These are phyloP conservation scores for Cairneyella variabilis DNA, from an alignment of 495 filamentous ascomycete species.

Conservation along the genomic window DNA sequence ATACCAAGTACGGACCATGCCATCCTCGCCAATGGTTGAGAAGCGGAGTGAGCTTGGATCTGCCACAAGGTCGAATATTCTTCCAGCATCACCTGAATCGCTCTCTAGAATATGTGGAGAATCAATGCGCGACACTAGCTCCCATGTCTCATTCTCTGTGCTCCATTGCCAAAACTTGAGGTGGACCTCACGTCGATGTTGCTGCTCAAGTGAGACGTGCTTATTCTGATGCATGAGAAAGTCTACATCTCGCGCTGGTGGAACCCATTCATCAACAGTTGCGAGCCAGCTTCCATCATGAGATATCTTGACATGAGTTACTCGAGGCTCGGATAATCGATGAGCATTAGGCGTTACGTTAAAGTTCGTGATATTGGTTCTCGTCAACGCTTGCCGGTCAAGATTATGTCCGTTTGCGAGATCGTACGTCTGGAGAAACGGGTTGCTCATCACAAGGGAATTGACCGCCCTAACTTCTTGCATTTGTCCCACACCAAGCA, in stretches of 20 bases:
- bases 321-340: slow-evolving; percentile 66
- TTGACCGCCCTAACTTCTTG: slow-evolving; percentile 31
- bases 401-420: slow-evolving; percentile 66
- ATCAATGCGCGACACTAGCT: slow-evolving; percentile 77
- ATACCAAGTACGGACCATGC: slow-evolving; percentile 71
- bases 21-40: slow-evolving; percentile 79
- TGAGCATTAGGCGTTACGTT: slow-evolving; percentile 67
- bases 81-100: slow-evolving; percentile 37
- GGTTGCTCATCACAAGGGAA: slow-evolving; percentile 33
- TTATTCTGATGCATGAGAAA: slow-evolving; percentile 35
- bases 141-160: slow-evolving; percentile 56
- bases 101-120: slow-evolving; percentile 61
- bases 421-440: slow-evolving; percentile 81
- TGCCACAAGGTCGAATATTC: slow-evolving; percentile 66
- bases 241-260: slow-evolving; percentile 59
- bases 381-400: slow-evolving; percentile 77
- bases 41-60: slow-evolving; percentile 66
- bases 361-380: slow-evolving; percentile 79
- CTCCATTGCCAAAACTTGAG: slow-evolving; percentile 90
- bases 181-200: slow-evolving; percentile 60
- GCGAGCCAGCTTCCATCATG: slow-evolving; percentile 85
- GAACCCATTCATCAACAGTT: slow-evolving; percentile 86
- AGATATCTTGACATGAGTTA: slow-evolving; percentile 68
- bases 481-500: slow-evolving; percentile 50
- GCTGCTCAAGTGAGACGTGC: slow-evolving; percentile 39